These are phyloP conservation scores for Solanum boliviense DNA, from an alignment of 257 asterid genomes.

Conservation along the genomic window DNA sequence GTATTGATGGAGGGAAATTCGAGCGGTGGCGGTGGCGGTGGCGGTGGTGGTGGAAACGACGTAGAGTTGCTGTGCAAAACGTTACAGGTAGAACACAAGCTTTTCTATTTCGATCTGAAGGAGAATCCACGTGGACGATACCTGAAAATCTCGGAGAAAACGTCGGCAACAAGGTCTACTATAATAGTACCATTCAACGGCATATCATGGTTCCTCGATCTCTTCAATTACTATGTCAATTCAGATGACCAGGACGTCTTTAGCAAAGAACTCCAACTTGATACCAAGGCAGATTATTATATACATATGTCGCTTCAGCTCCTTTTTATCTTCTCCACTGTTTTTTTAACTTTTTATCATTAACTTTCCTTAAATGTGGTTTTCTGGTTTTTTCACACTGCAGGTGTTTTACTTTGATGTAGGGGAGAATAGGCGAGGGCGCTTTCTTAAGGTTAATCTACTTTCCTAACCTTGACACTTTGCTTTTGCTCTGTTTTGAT, in stretches of 20 bases:
- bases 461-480: background rate
- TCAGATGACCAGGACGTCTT: slow-evolving; percentile 66
- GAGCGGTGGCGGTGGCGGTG: background rate
- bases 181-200: slow-evolving; percentile 88
- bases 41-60: slow-evolving; percentile 47
- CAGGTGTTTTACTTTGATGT: slow-evolving; percentile 93
- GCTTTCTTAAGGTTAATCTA: slow-evolving; percentile 76
- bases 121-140: slow-evolving; percentile 97
- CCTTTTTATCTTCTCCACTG: background rate
- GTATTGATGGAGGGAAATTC: slow-evolving; percentile 69
- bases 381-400: background rate
- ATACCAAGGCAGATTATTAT: slow-evolving; percentile 52
- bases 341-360: background rate
- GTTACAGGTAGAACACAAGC: slow-evolving; percentile 92
- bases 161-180: slow-evolving; percentile 93
- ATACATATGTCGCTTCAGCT: background rate
- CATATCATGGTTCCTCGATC: slow-evolving; percentile 95
- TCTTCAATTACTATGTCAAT: slow-evolving; percentile 87
- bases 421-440: slow-evolving; percentile 95
- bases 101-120: slow-evolving; percentile 92
- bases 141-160: slow-evolving; percentile 93
- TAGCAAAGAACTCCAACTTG: slow-evolving; percentile 96
- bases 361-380: background rate
- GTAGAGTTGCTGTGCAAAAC: slow-evolving; percentile 86
- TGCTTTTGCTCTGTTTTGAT: background rate